Evolutionary conservation across 441 rosid genomes (phyloP).

Genomic region (Brassica hybrid): DNA sequence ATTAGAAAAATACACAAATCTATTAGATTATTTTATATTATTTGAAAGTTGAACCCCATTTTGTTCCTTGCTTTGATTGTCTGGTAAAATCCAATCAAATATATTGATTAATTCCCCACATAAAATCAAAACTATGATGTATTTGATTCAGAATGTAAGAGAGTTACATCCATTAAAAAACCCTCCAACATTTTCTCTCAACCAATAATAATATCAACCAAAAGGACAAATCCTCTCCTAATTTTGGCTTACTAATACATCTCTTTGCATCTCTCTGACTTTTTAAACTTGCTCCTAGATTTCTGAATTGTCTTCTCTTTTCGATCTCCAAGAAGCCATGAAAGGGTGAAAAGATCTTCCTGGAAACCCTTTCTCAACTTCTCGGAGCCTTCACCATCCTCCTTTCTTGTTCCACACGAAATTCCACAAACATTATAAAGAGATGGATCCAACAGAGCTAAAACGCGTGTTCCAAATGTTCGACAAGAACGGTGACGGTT

Average conservation of each 20-base stretch:
- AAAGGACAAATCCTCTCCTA: slow-evolving; percentile 17
- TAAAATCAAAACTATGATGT: neutral
- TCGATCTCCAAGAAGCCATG: slow-evolving; percentile 23
- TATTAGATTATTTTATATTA: neutral
- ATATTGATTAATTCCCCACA: neutral
- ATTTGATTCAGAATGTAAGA: neutral
- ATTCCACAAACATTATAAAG: slow-evolving; percentile 15
- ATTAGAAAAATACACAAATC: neutral
- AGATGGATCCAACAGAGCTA: slow-evolving; percentile 66
- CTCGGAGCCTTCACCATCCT: slow-evolving; percentile 35
- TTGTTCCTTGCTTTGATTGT: neutral
- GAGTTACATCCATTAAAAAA: slow-evolving; percentile 5
- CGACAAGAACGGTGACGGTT: slow-evolving; percentile 77
- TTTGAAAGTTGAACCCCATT: neutral
- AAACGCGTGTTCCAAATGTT: slow-evolving; percentile 74
- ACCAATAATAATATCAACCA: slow-evolving; percentile 22
- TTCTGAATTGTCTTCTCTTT: slow-evolving; percentile 18
- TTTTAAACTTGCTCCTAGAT: neutral
- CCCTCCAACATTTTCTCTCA: slow-evolving; percentile 14
- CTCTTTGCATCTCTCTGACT: slow-evolving; percentile 22
- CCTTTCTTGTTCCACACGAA: slow-evolving; percentile 47
- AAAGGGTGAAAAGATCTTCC: slow-evolving; percentile 11
- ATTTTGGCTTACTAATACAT: neutral
- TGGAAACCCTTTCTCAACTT: slow-evolving; percentile 29
- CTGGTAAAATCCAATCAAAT: neutral